Conservation (phyloP, 108 stramenopile species). For the Skeletonema grethae region DNA sequence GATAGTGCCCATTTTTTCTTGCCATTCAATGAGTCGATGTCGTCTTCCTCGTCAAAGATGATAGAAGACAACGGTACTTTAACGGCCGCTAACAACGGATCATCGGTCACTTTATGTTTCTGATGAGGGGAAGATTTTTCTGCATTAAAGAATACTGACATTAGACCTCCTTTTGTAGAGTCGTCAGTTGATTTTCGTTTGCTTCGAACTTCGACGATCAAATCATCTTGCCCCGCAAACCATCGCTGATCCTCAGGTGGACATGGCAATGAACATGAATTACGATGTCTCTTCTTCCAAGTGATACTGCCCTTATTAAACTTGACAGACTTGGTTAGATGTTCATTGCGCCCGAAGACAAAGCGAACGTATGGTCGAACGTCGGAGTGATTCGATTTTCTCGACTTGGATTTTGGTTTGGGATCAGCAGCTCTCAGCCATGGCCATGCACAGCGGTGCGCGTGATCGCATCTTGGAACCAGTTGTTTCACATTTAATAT, state of each 20-base stretch:
- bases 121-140: not conserved
- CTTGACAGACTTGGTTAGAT: conserved; percentile 28
- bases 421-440: not conserved
- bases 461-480: conserved; percentile 15
- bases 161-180: conserved; percentile 2
- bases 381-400: conserved; percentile 7
- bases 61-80: conserved; percentile 42
- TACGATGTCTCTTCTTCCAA: conserved; percentile 31
- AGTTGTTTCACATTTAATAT: conserved; percentile 38
- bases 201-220: conserved; percentile 41
- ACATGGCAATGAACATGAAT: conserved; percentile 43
- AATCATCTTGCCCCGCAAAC: conserved; percentile 48
- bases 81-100: conserved; percentile 38
- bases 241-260: conserved; percentile 40
- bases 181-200: not conserved
- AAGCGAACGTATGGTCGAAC: conserved; percentile 46
- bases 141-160: not conserved
- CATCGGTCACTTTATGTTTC: conserved; percentile 1
- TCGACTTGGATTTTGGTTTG: not conserved
- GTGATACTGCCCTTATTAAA: conserved; percentile 29
- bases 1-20: not conserved
- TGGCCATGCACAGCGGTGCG: not conserved
- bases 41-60: conserved; percentile 31
- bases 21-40: not conserved
- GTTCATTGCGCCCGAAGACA: conserved; percentile 37